Evolutionary conservation across 371 early-diverging fungal genomes (phyloP), one percentile per base, ranked within the genome.

Genomic region (Circinella umbellata): DNA sequence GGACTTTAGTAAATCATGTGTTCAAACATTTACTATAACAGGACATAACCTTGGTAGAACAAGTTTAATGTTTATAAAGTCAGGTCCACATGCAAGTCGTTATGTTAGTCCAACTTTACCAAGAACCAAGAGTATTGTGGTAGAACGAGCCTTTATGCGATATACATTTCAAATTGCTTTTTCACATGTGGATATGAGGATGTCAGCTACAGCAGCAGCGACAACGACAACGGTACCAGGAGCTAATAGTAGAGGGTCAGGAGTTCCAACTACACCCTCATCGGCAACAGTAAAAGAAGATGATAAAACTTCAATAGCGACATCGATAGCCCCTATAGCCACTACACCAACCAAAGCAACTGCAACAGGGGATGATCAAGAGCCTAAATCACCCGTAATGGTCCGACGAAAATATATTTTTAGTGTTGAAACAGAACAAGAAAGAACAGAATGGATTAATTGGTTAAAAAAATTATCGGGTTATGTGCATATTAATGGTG

Each of bases 111-210:
- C 86, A 11, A 76, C 80, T 4, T 63, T 89, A 49, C 86, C 89
- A 0, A 75, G 81, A 9, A 89, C 89, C 18, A 88, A 89, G 61
- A 84, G 80, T 37, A 83, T 92, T 20, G 85, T 89, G 0, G 84
- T 91, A 9, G 92, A 91, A 68, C 83, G 90, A 6, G 85, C 89
- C 17, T 92, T 91, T 69, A 86, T 92, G 89, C 77, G 88, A 20
- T 87, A 89, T 60, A 89, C 88, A 0, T 90, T 92, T 72, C 90
- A 90, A 68, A 76, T 90, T 57, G 85, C 85, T 0, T 81, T 89
- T 61, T 73, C 74, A 35, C 82, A 80, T 36, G 64, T 76, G 0
- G 80, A 83, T 13, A 71, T 72, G 59, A 63, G 76, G 13, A 66
- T 69, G 18, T 61, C 66, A 34, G 69, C 68, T 35, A 62, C 39